Base-by-base conservation (phyloP, 768 basidiomycete species). In the Pulveroboletus sp. region DNA sequence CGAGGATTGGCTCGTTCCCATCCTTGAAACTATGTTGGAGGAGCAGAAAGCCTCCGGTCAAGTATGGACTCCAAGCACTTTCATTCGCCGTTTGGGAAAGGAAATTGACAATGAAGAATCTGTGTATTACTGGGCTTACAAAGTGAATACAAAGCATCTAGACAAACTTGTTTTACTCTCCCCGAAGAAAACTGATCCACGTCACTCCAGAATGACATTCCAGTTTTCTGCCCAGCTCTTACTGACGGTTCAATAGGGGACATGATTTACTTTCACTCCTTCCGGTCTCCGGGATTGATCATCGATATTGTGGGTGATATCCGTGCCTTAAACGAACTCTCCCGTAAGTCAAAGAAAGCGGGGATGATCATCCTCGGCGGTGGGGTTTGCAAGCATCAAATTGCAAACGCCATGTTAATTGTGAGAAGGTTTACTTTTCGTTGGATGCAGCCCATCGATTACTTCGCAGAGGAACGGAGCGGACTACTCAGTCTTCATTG, bases 321-420 rank as follows among this genome's bases (percentile, higher is more conserved):
- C 49, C 84, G 94, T 18, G 75, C 79, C 35, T 73, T 99, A 32
- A 99, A 99, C 70, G 94, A 98, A 68, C 71, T 90, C 15, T 82
- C 89, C 10, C 79, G 96, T 47, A 84, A 80, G 55, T 88, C 94
- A 32, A 83, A 81, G 49, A 94, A 92, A 71, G 96, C 96, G 17
- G 96, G 96, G 2, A 98, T 98, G 94, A 92, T 99, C 58, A 83
- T 99, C 46, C 81, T 98, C 11, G 96, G 96, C 8, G 96, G 96
- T 3, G 96, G 96, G 1, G 93, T 99, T 9, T 98, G 94, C 74
- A 99, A 99, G 67, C 96, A 99, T 66, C 96, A 99, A 65, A 96
- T 99, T 49, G 95, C 95, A n/a, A 99, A 99, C 64, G 93, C 95
- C 2, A 97, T 99, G 96, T 74, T 99, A 21, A 96, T 99, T 64